These are phyloP conservation scores for Rosa multiflora DNA, from an alignment of 306 rosid genomes.

Conservation along the genomic window DNA sequence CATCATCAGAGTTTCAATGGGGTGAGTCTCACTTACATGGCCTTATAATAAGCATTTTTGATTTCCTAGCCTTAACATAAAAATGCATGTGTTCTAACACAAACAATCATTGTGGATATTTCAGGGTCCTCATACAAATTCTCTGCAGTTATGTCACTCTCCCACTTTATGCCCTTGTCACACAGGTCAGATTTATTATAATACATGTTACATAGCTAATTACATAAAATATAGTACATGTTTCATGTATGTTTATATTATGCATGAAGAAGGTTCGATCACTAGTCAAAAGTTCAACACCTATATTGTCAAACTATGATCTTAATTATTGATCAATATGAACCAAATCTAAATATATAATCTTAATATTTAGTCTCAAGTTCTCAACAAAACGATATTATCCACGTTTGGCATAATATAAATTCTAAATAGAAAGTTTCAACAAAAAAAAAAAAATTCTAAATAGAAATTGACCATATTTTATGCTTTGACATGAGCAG, in stretches of 20 bases:
- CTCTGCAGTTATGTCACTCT: conserved; percentile 92
- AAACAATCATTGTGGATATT: not conserved
- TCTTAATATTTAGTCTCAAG: no score
- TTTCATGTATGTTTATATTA: not conserved
- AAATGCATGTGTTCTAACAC: not conserved
- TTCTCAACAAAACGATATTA: no score
- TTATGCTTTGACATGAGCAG: conserved; percentile 27
- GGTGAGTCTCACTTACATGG: conserved; percentile 40
- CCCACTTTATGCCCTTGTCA: conserved; percentile 87
- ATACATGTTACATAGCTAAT: not conserved
- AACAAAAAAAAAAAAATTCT: no score
- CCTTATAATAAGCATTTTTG: not conserved
- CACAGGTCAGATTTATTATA: conserved; percentile 54
- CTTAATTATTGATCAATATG: not conserved
- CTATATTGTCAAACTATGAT: not conserved
- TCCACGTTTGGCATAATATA: no score
- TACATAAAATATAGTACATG: not conserved
- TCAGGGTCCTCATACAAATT: conserved; percentile 68
- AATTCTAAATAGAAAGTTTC: no score
- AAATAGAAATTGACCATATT: not conserved
- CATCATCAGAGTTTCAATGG: conserved; percentile 75
- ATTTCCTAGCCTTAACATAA: not conserved
- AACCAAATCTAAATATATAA: not conserved
- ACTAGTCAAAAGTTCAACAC: not conserved
- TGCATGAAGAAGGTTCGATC: not conserved